Evolutionary conservation across 2,329 filamentous ascomycete genomes (phyloP).

Genomic region (Colletotrichum sp.): DNA sequence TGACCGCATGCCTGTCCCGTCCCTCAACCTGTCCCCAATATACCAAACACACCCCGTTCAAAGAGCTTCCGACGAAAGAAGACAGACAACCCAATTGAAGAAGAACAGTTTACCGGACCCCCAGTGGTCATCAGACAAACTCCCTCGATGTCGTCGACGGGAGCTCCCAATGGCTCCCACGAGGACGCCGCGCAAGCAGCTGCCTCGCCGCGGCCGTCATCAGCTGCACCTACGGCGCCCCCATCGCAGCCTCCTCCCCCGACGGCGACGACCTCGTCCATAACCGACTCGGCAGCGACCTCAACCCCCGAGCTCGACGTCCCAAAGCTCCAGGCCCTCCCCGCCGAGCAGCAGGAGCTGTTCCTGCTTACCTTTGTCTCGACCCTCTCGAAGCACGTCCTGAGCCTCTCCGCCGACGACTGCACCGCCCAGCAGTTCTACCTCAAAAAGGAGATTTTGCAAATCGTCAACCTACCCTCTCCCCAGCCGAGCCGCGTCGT

Average conservation of each 20-base stretch:
- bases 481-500: conserved; percentile 88
- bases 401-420: conserved; percentile 75
- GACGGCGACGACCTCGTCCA: conserved; percentile 32
- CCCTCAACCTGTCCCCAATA: conserved; percentile 12
- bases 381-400: conserved; percentile 80
- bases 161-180: conserved; percentile 40
- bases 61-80: conserved; percentile 2
- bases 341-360: conserved; percentile 93
- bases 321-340: conserved; percentile 85
- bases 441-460: conserved; percentile 92
- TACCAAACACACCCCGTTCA: neutral
- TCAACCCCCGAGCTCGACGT: conserved; percentile 83
- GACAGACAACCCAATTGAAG: neutral
- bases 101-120: neutral
- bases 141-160: conserved; percentile 39
- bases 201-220: conserved; percentile 22
- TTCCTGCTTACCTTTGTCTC: conserved; percentile 91
- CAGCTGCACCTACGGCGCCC: conserved; percentile 19
- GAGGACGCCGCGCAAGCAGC: conserved; percentile 26
- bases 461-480: conserved; percentile 82
- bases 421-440: conserved; percentile 89
- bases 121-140: neutral
- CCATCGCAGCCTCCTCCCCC: conserved; percentile 20
- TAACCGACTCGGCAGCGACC: conserved; percentile 45
- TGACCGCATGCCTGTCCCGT: conserved; percentile 12